Percentiles rank a stretch among this genome's conserved stretches.
Evolutionary conservation across 345 rosid species (phyloP).

Genomic region (Jatropha curcas): DNA sequence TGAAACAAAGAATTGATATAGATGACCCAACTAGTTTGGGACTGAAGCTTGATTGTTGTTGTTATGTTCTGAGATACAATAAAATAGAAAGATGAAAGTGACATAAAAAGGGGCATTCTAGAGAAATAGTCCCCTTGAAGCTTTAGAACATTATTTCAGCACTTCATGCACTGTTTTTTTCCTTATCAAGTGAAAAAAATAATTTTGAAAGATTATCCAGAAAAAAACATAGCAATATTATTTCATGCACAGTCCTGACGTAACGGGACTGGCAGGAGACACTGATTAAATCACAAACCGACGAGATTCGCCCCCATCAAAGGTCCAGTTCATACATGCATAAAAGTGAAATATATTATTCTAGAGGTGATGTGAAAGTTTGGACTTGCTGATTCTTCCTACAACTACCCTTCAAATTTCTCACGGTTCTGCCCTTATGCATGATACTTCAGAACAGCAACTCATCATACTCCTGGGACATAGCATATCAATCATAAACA

Average conservation of each 20-base stretch:
- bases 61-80: neutral
- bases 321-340: neutral
- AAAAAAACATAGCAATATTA: neutral
- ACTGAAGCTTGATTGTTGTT: too few species aligned
- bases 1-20: too few species aligned
- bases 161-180: neutral
- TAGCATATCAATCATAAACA: neutral
- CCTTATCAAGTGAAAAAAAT: too few species aligned
- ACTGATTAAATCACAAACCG: neutral
- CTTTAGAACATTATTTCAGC: neutral
- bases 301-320: neutral
- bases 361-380: neutral
- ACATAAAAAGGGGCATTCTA: neutral
- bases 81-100: neutral
- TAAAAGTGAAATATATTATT: neutral
- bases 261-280: neutral
- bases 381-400: neutral
- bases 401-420: neutral
- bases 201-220: neutral
- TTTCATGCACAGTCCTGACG: neutral
- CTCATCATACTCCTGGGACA: neutral
- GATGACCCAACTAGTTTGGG: too few species aligned
- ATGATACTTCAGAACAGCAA: neutral
- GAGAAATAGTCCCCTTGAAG: conserved; percentile 6
- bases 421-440: neutral